These are phyloP conservation scores for Parasitella parasitica DNA, from an alignment of 371 early-diverging fungal species.

Conservation along the genomic window DNA sequence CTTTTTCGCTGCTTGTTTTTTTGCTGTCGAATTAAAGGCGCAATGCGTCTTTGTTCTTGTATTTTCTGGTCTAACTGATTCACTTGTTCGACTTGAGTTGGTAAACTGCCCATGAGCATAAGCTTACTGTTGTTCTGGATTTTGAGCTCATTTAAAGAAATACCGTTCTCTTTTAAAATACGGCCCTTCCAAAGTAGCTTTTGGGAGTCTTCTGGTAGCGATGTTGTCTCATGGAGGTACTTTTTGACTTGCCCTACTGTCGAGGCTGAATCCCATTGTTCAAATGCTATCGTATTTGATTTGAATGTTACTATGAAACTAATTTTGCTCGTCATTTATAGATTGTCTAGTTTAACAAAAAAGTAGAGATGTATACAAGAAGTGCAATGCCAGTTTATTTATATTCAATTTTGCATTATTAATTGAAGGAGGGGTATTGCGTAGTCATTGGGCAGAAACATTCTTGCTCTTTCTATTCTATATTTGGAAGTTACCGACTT, in stretches of 20 bases:
- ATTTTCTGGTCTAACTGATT: slow-evolving; percentile 38
- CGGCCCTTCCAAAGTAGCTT: slow-evolving; percentile 57
- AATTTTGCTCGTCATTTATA: background rate
- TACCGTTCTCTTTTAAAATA: slow-evolving; percentile 27
- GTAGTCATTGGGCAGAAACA: background rate
- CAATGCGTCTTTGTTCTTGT: slow-evolving; percentile 11
- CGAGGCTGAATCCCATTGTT: slow-evolving; percentile 19
- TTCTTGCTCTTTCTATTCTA: background rate
- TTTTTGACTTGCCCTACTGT: slow-evolving; percentile 41
- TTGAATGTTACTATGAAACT: slow-evolving; percentile 50
- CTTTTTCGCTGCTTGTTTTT: slow-evolving; percentile 1
- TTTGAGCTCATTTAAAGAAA: slow-evolving; percentile 9
- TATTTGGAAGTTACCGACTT: background rate
- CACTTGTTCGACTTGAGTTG: slow-evolving; percentile 45
- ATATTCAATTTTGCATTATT: background rate
- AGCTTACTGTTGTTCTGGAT: slow-evolving; percentile 39
- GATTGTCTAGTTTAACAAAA: background rate
- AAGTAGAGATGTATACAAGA: background rate
- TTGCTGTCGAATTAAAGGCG: slow-evolving; percentile 2
- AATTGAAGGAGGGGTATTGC: background rate
- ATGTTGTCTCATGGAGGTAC: slow-evolving; percentile 35
- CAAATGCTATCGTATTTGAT: slow-evolving; percentile 24
- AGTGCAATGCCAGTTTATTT: background rate
- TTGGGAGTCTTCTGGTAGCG: slow-evolving; percentile 39
- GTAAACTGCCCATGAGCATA: slow-evolving; percentile 56